Conservation (phyloP, 1,284 basidiomycete species). For the Ustilago xerochloae region DNA sequence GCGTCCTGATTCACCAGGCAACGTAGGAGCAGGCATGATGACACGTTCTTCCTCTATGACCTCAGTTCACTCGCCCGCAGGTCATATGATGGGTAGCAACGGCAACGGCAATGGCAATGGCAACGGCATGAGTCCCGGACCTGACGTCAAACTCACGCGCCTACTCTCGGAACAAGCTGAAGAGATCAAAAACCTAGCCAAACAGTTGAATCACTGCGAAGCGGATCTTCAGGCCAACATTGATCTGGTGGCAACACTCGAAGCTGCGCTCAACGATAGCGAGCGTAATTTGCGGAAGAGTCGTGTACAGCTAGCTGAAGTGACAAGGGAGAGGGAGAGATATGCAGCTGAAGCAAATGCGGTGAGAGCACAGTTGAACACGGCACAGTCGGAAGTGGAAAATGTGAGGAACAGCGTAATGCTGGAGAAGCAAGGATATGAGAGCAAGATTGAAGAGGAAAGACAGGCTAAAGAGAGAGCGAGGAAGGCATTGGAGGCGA, state of each 20-base stretch:
- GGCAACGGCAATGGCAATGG: no score
- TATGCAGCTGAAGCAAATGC: conserved; percentile 53
- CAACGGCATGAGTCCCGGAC: conserved; percentile 10
- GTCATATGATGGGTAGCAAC: conserved; percentile 11
- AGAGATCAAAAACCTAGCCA: conserved; percentile 87
- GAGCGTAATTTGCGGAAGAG: conserved; percentile 63
- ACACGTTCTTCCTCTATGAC: conserved; percentile 60
- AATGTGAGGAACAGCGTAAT: conserved; percentile 54
- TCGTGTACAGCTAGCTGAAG: conserved; percentile 61
- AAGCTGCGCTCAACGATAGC: conserved; percentile 61
- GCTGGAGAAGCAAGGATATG: conserved; percentile 57
- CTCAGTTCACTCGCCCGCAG: conserved; percentile 41
- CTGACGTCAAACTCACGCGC: conserved; percentile 49
- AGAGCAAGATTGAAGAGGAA: conserved; percentile 57
- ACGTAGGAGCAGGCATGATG: conserved; percentile 23
- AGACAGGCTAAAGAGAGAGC: conserved; percentile 59
- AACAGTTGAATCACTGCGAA: conserved; percentile 89
- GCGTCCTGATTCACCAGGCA: conserved; percentile 52
- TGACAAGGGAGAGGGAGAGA: conserved; percentile 59
- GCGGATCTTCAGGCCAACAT: conserved; percentile 89
- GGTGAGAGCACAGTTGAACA: conserved; percentile 51
- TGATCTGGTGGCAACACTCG: conserved; percentile 77
- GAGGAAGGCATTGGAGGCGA: conserved; percentile 52
- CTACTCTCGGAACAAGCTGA: conserved; percentile 79
- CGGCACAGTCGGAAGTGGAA: conserved; percentile 58